Base-by-base conservation (phyloP, 2,329 filamentous ascomycete genomes). In the Penicillium sp. region DNA sequence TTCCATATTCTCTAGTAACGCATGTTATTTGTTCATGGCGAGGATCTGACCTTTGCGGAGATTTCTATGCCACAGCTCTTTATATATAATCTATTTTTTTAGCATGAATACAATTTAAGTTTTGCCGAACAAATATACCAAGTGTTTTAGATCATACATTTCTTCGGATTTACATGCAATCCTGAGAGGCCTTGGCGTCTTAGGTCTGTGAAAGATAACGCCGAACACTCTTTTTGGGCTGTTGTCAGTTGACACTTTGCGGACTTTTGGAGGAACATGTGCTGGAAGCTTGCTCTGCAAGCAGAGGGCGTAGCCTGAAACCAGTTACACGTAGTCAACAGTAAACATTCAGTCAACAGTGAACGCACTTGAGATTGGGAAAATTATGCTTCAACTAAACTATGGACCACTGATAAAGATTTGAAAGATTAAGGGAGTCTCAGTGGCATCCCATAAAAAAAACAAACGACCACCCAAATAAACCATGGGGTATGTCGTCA, bases 311-410 rank as follows among this genome's bases (percentile, higher is more conserved):
- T n/a, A n/a, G n/a, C n/a, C n/a, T n/a, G n/a, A n/a, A 30, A 30
- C 7, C 29, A 9, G 2, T 8, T 30, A 30, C 29, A 30, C 29
- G 11, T 30, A 30, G 11, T 5, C 23, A 23, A 23, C 23, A 23
- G 23, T 3, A 23, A 23, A 23, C 13, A 27, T 10, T 6, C 16
- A 40, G 19, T 14, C 3, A 47, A 44, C 44, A 34, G 48, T 47
- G 49, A 48, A 47, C 23, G 26, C 19, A 11, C n/a, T 23, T 53
- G 26, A 47, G 13, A 47, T 56, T 50, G 30, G 14, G 10, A 30
- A 53, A 53, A 32, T 43, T 43, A 53, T 43, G 43, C 49, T 52
- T 45, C 11, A 47, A 56, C 49, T 56, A 56, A 27, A 45, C 47
- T 27, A 52, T 56, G 43, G 43, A 23, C 39, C 43, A 56, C 49